phyloP scores from a whole-genome alignment of 352 stramenopile species.

The Pythium volutum region DNA sequence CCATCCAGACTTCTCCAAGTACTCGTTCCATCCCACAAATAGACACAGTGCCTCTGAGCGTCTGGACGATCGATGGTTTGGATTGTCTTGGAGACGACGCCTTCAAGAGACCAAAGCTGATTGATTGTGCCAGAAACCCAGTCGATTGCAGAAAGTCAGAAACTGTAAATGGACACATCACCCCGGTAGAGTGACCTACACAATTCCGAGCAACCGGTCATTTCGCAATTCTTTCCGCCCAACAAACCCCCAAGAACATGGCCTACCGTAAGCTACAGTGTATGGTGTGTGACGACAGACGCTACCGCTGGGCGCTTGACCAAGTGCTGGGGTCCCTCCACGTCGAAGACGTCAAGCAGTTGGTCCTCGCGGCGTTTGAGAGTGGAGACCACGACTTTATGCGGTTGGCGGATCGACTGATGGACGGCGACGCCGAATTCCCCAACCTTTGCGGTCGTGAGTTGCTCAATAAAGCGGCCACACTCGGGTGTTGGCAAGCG shows the following conservation, averaged over 20 bases:
- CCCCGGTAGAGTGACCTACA: not conserved
- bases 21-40: too few species aligned
- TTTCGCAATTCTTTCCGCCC: not conserved
- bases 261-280: not conserved
- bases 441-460: not conserved
- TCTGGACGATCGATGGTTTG: too few species aligned
- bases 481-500: not conserved
- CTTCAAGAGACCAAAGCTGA: too few species aligned
- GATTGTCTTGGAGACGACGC: too few species aligned
- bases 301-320: not conserved
- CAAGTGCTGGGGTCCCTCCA: not conserved
- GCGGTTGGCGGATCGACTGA: not conserved
- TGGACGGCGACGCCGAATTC: constrained; percentile 1
- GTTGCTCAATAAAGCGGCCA: not conserved
- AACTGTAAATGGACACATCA: not conserved
- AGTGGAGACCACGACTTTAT: not conserved
- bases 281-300: not conserved
- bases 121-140: too few species aligned
- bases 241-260: not conserved
- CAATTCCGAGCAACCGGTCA: not conserved
- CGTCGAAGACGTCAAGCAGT: not conserved
- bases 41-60: too few species aligned
- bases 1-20: too few species aligned
- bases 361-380: not conserved
- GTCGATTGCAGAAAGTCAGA: too few species aligned